Evolutionary conservation across 2,329 filamentous ascomycete genomes (phyloP), one percentile per base, ranked within the genome.

Genomic region (Microdochium paspali): DNA sequence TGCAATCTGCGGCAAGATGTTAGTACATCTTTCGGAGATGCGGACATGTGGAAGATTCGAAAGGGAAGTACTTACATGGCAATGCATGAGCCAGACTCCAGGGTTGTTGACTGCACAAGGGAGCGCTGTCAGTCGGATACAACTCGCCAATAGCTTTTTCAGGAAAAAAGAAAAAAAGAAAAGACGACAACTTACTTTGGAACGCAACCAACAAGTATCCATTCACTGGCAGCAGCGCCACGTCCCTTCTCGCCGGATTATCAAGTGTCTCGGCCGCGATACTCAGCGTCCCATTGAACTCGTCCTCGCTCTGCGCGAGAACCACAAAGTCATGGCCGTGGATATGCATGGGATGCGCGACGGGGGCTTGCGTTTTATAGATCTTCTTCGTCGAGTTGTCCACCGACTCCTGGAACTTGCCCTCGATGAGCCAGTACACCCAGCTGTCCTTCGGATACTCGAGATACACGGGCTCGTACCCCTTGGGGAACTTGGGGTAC

Each of bases 131-230:
- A n/a, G n/a, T n/a, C n/a, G n/a, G n/a, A n/a, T n/a, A n/a, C n/a
- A n/a, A n/a, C n/a, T n/a, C n/a, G n/a, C n/a, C n/a, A n/a, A n/a
- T n/a, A n/a, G n/a, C n/a, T n/a, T n/a, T n/a, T n/a, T n/a, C 26
- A 30, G 26, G 26, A 15, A 30, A 9, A 30, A 30, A 30, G 26
- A 30, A 9, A 9, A 9, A 15, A 15, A 9, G 26, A 30, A 15
- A 15, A 15, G 26, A 15, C 26, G 26, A 30, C 9, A 30, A 15
- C 26, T 30, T 30, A 30, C 70, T 63, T 40, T 59, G 55, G 58
- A 74, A 77, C 1, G 69, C 72, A 32, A 77, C 58, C 4, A 70
- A 66, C 6, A 76, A 50, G 58, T 70, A 71, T 0, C 73, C 74
- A 10, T 51, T 55, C 1, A 56, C 58, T 0, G 70, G 67, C 4